Base-by-base conservation (phyloP, 208 protist genomes). In the Herpetomonas tarakana region DNA sequence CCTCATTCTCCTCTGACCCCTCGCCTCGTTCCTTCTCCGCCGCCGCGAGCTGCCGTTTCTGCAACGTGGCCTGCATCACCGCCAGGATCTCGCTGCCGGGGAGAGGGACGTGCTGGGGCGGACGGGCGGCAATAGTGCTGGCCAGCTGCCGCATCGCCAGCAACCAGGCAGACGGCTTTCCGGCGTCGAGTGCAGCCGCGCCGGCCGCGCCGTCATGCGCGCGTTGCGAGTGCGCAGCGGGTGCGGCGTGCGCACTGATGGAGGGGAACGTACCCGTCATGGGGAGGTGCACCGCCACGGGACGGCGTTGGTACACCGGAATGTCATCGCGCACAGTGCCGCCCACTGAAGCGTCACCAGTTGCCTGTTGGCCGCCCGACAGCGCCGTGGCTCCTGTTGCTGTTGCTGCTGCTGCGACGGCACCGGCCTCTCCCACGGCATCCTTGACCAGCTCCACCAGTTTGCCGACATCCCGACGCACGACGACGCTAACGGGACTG, bases 261-360 rank as follows among this genome's bases (percentile, higher is more conserved):
- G 84, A 91, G 0, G 83, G 81, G 27, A 91, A 73, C 19, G 83
- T 81, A 21, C 88, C 88, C 3, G 88, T 94, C 88, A 94, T 91
- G 38, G 88, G 73, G 0, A 76, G 75, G 61, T 91, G 68, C 28
- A 87, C 66, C 3, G 68, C 79, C 41, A 74, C 29, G 4, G 54
- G 45, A 28, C 69, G 67, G 2, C 25, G 26, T 50, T 4, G 53
- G 9, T 46, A 46, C 49, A 9, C 52, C 14, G 27, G 38, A 3
- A 41, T 16, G 2, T 24, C 14, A 19, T 50, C 19, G 51, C 11
- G 21, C 7, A 2, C 29, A 14, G 44, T 21, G 2, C 52, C 35
- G 0, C 18, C 22, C n/a, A 29, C 49, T 1, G 27, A 49, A 4
- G 38, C 45, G 4, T 18, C 45, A 18, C 3, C 35, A 41, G 24